These are phyloP conservation scores for Amphibolis antarctica DNA, from an alignment of 106 monocot species.

Conservation along the genomic window DNA sequence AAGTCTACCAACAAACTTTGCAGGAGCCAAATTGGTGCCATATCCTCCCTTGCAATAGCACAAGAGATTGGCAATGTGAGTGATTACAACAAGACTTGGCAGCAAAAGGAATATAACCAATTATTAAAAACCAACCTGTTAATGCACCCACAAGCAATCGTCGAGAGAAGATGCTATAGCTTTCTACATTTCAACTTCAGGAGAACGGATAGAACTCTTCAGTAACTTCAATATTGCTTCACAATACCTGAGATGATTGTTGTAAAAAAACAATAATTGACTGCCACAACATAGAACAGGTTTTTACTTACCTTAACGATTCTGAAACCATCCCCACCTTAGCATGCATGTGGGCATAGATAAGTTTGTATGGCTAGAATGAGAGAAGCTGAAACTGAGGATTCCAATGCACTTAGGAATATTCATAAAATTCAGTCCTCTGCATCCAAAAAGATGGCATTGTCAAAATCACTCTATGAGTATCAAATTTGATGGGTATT, in stretches of 20 bases:
- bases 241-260: conserved; percentile 48
- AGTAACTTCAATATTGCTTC: conserved; percentile 70
- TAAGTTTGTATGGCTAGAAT: conserved; percentile 90
- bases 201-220: conserved; percentile 54
- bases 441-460: conserved; percentile 11
- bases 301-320: conserved; percentile 50
- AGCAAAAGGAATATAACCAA: background rate
- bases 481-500: background rate
- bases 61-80: background rate
- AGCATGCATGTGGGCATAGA: conserved; percentile 90
- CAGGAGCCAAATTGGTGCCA: conserved; percentile 58
- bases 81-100: background rate
- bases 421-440: conserved; percentile 95
- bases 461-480: background rate
- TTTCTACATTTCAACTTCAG: conserved; percentile 84
- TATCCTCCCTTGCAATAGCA: conserved; percentile 56
- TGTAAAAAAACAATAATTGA: background rate
- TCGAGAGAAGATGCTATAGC: conserved; percentile 58
- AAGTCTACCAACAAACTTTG: conserved; percentile 81
- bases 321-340: conserved; percentile 89
- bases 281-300: background rate
- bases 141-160: conserved; percentile 73
- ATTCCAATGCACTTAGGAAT: conserved; percentile 91
- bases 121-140: conserved; percentile 39
- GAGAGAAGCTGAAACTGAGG: conserved; percentile 76